Percentiles rank a stretch among this genome's conserved stretches.
Evolutionary conservation across 2,329 filamentous ascomycete genomes (phyloP).

Genomic region (Xylariaceae sp.): DNA sequence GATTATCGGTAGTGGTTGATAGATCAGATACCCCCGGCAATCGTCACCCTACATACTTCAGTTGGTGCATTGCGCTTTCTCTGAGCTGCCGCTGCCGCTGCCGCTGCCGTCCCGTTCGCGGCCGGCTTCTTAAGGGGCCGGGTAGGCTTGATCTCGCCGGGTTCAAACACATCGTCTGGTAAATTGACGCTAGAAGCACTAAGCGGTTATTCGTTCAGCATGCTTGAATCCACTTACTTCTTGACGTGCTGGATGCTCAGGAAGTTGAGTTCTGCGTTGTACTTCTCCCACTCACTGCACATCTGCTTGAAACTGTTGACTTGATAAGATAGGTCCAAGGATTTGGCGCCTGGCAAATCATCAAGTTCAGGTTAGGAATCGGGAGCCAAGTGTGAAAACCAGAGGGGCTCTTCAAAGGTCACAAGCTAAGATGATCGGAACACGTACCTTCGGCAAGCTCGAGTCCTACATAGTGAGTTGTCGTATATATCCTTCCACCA

Average conservation of each 20-base stretch:
- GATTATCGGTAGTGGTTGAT: conserved; percentile 32
- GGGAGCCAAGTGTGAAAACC: conserved; percentile 26
- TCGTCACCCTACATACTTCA: conserved; percentile 43
- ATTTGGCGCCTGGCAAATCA: conserved; percentile 63
- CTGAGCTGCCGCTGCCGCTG: conserved; percentile 23
- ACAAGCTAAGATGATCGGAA: not conserved
- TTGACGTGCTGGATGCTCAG: conserved; percentile 83
- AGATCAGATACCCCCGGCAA: conserved; percentile 34
- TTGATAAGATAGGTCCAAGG: conserved; percentile 79
- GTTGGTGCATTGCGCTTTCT: conserved; percentile 58
- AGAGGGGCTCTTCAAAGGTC: not conserved
- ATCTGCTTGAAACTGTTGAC: conserved; percentile 87
- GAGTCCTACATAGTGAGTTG: conserved; percentile 92
- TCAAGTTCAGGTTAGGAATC: conserved; percentile 45
- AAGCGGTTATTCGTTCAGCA: conserved; percentile 28
- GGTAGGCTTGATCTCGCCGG: conserved; percentile 75
- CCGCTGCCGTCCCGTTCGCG: conserved; percentile 45
- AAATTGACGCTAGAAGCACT: conserved; percentile 72
- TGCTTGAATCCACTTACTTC: conserved; percentile 66
- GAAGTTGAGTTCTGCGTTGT: conserved; percentile 75
- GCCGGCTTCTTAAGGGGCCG: conserved; percentile 59
- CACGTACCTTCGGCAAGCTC: conserved; percentile 75
- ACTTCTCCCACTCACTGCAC: conserved; percentile 78
- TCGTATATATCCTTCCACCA: conserved; percentile 72
- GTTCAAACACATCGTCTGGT: conserved; percentile 86